Conservation (phyloP, 75 land plant genomes). For the Pinus albicaulis region DNA sequence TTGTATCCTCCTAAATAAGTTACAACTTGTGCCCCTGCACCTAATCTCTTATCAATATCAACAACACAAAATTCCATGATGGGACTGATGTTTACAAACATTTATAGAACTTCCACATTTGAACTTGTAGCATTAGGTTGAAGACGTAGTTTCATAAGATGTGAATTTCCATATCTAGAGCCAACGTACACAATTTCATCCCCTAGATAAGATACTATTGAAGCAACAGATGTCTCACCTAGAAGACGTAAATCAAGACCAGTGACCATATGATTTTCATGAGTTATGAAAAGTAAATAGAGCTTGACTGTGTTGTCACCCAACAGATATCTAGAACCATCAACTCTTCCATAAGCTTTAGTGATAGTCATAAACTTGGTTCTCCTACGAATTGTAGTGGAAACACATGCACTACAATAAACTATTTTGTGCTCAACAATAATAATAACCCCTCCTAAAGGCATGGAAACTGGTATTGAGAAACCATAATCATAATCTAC, state of each 20-base stretch:
- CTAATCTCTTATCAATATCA: conserved; percentile 68
- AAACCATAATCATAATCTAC: too few relatives aligned
- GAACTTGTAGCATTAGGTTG: conserved; percentile 43
- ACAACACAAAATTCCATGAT: conserved; percentile 97
- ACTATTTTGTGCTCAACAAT: too few relatives aligned
- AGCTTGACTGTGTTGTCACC: conserved; percentile 84
- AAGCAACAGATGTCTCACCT: conserved; percentile 55
- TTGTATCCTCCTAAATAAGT: conserved; percentile 97
- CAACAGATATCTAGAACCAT: conserved; percentile 87
- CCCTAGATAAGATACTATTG: conserved; percentile 91
- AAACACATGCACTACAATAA: too few relatives aligned
- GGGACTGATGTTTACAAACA: conserved; percentile 92
- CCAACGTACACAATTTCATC: conserved; percentile 91
- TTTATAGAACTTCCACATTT: conserved; percentile 90
- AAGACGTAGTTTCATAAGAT: conserved; percentile 70
- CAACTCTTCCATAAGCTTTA: too few relatives aligned
- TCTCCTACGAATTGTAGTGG: too few relatives aligned
- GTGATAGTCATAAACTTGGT: conserved; percentile 12
- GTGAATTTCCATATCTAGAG: conserved; percentile 96
- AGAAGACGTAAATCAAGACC: neutral
- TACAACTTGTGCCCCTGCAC: conserved; percentile 70
- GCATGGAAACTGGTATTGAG: too few relatives aligned
- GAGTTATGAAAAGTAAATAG: conserved; percentile 85
- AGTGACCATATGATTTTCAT: conserved; percentile 80
- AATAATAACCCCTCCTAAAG: too few relatives aligned